Evolutionary conservation across 2,329 filamentous ascomycete genomes (phyloP).

Genomic region (Eutypa lata): DNA sequence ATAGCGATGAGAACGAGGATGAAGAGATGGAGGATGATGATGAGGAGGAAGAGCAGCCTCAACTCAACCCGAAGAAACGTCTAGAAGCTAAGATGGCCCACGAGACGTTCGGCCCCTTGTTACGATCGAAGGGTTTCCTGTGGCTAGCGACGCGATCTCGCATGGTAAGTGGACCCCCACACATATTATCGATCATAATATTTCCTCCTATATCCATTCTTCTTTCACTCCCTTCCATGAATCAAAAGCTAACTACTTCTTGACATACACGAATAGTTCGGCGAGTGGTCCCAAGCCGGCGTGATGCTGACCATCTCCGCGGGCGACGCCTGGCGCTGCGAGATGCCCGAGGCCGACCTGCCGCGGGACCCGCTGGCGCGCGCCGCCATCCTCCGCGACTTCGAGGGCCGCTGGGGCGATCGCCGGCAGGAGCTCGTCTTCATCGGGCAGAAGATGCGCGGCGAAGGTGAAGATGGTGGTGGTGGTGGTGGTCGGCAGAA

Average conservation of each 20-base stretch:
- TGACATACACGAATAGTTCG: constrained; percentile 31
- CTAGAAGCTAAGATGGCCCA: constrained; percentile 54
- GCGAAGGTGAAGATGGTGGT: too few species aligned
- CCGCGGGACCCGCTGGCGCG: constrained; percentile 47
- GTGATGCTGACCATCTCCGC: constrained; percentile 60
- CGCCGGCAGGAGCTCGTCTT: constrained; percentile 70
- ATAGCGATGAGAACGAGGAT: constrained; percentile 30
- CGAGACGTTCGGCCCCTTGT: constrained; percentile 50
- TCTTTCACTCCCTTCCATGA: not conserved
- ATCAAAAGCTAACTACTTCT: not conserved
- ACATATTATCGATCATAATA: too few species aligned
- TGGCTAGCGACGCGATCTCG: constrained; percentile 57
- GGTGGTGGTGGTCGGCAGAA: constrained; percentile 28
- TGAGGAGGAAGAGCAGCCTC: constrained; percentile 21
- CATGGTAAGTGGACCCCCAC: constrained; percentile 34
- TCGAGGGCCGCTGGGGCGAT: constrained; percentile 63
- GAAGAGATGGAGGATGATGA: constrained; percentile 23
- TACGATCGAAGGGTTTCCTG: constrained; percentile 62
- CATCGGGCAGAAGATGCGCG: constrained; percentile 64
- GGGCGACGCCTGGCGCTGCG: constrained; percentile 58
- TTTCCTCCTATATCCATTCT: not conserved
- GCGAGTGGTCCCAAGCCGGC: constrained; percentile 63
- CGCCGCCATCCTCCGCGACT: constrained; percentile 46
- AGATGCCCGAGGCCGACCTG: constrained; percentile 49
- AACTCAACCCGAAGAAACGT: constrained; percentile 30